Conservation (phyloP, 441 rosid species). For the Daphne laureola region DNA sequence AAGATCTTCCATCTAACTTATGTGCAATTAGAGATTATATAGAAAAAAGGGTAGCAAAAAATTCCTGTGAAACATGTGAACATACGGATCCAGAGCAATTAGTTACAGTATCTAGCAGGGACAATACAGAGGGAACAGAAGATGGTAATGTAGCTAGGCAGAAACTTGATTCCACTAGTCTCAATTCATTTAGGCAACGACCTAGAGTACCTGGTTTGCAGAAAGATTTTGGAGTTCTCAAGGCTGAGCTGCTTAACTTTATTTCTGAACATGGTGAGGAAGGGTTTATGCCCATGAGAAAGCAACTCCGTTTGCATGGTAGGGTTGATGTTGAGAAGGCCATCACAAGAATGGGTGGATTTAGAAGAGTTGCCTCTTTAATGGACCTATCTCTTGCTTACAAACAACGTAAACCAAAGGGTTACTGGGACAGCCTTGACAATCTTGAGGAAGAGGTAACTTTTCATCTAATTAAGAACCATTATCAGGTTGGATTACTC, state of each 20-base stretch:
- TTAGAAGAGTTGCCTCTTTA: constrained; percentile 67
- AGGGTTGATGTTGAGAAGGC: constrained; percentile 96
- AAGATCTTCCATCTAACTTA: constrained; percentile 97
- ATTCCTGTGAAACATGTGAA: constrained; percentile 33
- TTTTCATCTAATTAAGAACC: not conserved
- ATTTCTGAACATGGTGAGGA: constrained; percentile 82
- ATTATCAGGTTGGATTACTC: not conserved
- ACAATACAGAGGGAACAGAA: constrained; percentile 5
- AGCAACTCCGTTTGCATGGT: constrained; percentile 81
- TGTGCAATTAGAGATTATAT: constrained; percentile 88
- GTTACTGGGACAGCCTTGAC: constrained; percentile 94
- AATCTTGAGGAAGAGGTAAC: constrained; percentile 86
- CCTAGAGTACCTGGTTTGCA: constrained; percentile 85
- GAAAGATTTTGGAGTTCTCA: constrained; percentile 68
- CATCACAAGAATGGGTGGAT: constrained; percentile 86
- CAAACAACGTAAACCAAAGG: constrained; percentile 91
- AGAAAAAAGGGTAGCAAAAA: constrained; percentile 40
- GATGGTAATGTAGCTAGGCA: constrained; percentile 13
- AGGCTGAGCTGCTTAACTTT: constrained; percentile 74
- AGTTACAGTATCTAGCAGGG: constrained; percentile 24
- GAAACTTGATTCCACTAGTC: constrained; percentile 12
- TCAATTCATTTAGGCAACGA: constrained; percentile 38
- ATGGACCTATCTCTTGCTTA: constrained; percentile 93
- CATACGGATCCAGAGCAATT: constrained; percentile 25
- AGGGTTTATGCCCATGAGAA: constrained; percentile 99